Evolutionary conservation across 805 yeast genomes (phyloP), one percentile per base, ranked within the genome.

Genomic region (Metschnikowia picachoensis): DNA sequence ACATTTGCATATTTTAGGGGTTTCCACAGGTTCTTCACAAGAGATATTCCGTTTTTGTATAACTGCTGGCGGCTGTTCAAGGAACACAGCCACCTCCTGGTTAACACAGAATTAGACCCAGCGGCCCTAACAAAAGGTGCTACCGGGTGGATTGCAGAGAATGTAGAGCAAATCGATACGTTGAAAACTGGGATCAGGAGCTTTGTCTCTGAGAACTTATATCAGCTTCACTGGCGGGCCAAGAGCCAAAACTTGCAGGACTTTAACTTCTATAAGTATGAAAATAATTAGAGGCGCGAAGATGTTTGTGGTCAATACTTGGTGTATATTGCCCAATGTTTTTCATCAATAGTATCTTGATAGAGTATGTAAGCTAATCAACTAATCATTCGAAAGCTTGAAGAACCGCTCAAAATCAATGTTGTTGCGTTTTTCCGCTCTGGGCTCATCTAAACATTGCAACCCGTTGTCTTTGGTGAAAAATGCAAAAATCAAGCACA

Each of bases 381-480:
- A 7, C 25, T 20, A 20, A 20, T 20, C 7, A 20, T 20, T 20
- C 25, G 25, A 20, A 4, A 5, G 25, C 7, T 20, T 20, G 25
- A 36, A 37, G 11, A 43, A 10, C 39, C 17, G 33, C 42, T 17
- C 29, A 13, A 32, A 25, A 16, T 28, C 31, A 25, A 44, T n/a
- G 14, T 16, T 20, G 16, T 28, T 30, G 15, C 37, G 34, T 28
- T 39, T 30, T 9, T 20, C 33, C 11, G 30, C 41, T 11, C 17
- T 17, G 16, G 36, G 41, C 35, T 73, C 66, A 46, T 67, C 73
- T 31, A 65, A 57, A 35, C 68, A 61, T 30, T 60, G 60, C 17
- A 72, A 58, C 0, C 78, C 78, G 25, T 61, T 57, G 49, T 73
- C 77, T 37, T 56, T 62, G n/a, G 72, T 55, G 34, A 69, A 57